Evolutionary conservation across 345 rosid genomes (phyloP).

Genomic region (Gossypium turneri): DNA sequence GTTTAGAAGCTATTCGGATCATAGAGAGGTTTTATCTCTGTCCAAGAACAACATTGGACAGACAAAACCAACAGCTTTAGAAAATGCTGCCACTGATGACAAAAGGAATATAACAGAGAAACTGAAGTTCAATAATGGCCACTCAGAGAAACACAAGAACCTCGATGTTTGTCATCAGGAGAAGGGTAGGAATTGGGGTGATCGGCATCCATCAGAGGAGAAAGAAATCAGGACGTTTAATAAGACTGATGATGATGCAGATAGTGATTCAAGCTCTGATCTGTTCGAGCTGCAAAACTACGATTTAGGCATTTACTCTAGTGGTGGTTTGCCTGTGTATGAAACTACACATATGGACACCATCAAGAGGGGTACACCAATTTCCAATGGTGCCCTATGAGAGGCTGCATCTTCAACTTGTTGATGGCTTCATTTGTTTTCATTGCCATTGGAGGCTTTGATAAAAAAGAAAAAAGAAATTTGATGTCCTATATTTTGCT

Average conservation of each 20-base stretch:
- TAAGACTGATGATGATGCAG: slow-evolving; percentile 59
- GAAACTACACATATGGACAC: slow-evolving; percentile 76
- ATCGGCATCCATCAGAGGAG: slow-evolving; percentile 22
- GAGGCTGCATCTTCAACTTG: slow-evolving; percentile 10
- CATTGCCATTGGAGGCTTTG: slow-evolving; percentile 10
- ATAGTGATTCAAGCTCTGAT: slow-evolving; percentile 96
- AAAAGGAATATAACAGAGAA: slow-evolving; percentile 33
- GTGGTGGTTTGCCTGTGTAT: slow-evolving; percentile 84
- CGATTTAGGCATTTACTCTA: slow-evolving; percentile 56
- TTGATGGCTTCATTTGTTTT: slow-evolving; percentile 14
- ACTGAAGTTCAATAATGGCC: slow-evolving; percentile 28
- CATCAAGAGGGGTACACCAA: slow-evolving; percentile 62
- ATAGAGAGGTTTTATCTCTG: slow-evolving; percentile 36
- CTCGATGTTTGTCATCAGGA: slow-evolving; percentile 9
- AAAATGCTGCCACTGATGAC: slow-evolving; percentile 17
- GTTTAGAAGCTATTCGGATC: slow-evolving; percentile 42
- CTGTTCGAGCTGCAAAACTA: slow-evolving; percentile 86
- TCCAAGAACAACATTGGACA: slow-evolving; percentile 20
- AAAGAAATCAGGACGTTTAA: slow-evolving; percentile 33
- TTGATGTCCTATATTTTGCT: slow-evolving; percentile 21
- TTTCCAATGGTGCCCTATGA: slow-evolving; percentile 40
- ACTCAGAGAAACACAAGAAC: background rate
- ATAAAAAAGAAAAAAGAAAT: background rate
- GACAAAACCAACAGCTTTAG: slow-evolving; percentile 2
- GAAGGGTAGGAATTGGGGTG: slow-evolving; percentile 33